Conservation (phyloP, 1,284 basidiomycete species). For the Paramarasmius palmivorus region DNA sequence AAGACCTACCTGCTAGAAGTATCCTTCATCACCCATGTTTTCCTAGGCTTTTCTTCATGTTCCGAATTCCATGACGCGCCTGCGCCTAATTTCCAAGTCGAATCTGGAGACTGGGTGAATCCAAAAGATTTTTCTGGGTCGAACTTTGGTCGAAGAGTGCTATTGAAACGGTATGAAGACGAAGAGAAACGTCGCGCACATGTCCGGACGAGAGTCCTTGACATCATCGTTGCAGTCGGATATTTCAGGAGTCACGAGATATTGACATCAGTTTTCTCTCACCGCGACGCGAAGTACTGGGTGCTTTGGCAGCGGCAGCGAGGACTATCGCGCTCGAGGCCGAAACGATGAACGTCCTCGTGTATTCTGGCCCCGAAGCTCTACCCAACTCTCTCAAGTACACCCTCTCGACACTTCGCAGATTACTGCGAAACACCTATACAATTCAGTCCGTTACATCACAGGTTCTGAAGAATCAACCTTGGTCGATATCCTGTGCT, state of each 20-base stretch:
- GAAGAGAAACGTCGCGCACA: neutral
- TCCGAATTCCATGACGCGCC: conserved; percentile 37
- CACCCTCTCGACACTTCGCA: conserved; percentile 55
- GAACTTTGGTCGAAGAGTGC: conserved; percentile 26
- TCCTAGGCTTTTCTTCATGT: conserved; percentile 37
- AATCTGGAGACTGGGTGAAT: conserved; percentile 47
- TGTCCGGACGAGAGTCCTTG: neutral
- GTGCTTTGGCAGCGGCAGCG: too few relatives aligned
- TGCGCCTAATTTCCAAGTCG: conserved; percentile 54
- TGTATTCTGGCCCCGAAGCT: conserved; percentile 77
- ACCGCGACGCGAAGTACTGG: too few relatives aligned
- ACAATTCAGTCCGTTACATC: conserved; percentile 71
- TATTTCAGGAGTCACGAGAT: too few relatives aligned
- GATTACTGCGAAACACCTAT: conserved; percentile 72
- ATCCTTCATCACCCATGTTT: conserved; percentile 44
- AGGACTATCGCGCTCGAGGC: too few relatives aligned
- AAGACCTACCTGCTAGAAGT: conserved; percentile 31
- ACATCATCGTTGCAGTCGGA: neutral
- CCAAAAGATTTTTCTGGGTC: conserved; percentile 34
- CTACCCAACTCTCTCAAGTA: conserved; percentile 57
- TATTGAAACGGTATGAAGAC: conserved; percentile 1
- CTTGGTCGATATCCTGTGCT: conserved; percentile 77
- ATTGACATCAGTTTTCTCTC: too few relatives aligned
- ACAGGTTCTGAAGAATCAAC: conserved; percentile 60
- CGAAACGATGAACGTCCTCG: conserved; percentile 79